These are phyloP conservation scores for Collybia nuda DNA, from an alignment of 768 basidiomycete species.

Conservation along the genomic window DNA sequence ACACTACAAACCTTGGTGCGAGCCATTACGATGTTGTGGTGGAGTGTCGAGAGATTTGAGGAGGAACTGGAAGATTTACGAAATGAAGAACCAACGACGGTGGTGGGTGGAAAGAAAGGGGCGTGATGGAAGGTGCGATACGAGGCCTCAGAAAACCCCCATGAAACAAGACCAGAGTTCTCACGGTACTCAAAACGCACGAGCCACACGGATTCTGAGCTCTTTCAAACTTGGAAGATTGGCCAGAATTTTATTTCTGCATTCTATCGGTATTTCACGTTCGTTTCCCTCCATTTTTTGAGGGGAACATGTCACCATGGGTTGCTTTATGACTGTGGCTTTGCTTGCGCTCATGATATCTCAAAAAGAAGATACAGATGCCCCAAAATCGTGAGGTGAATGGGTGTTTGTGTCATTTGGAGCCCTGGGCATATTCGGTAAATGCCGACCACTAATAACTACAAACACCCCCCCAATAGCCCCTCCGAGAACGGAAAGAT, in stretches of 20 bases:
- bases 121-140: slow-evolving; percentile 29
- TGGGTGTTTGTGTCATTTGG: slow-evolving; percentile 17
- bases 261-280: slow-evolving; percentile 20
- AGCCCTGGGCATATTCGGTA: slow-evolving; percentile 2
- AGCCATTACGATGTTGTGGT: slow-evolving; percentile 55
- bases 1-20: slow-evolving; percentile 72
- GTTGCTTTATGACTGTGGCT: slow-evolving; percentile 5
- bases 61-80: slow-evolving; percentile 21
- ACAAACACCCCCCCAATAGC: neutral
- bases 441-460: slow-evolving; percentile 6
- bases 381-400: slow-evolving; percentile 15
- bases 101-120: slow-evolving; percentile 37
- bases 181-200: slow-evolving; percentile 48
- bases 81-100: slow-evolving; percentile 25
- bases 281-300: slow-evolving; percentile 19
- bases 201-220: slow-evolving; percentile 48
- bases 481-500: too few relatives aligned
- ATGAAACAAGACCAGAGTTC: slow-evolving; percentile 37
- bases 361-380: slow-evolving; percentile 15
- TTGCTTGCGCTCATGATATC: slow-evolving; percentile 11
- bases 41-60: slow-evolving; percentile 21
- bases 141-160: slow-evolving; percentile 34
- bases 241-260: slow-evolving; percentile 27
- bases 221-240: slow-evolving; percentile 51
- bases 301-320: slow-evolving; percentile 8